Evolutionary conservation across 768 basidiomycete species (phyloP), one percentile per base, ranked within the genome.

Genomic region (Hypsizygus marmoreus): DNA sequence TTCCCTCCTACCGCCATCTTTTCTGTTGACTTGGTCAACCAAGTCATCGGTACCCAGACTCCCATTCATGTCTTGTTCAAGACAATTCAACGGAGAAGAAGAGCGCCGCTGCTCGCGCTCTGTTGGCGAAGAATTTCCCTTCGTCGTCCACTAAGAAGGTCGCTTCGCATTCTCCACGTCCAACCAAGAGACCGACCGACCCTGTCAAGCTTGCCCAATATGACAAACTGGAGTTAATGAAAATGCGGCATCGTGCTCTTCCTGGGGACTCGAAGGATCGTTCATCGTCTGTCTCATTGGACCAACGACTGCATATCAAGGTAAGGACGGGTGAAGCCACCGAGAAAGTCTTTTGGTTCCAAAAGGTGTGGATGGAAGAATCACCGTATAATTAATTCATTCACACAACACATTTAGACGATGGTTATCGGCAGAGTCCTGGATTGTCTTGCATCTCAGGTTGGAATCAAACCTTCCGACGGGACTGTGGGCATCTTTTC

Each of bases 161-260:
- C 22, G 32, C 43, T 5, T 47, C n/a, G n/a, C n/a, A n/a, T n/a
- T n/a, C 50, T 8, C 64, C 54, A n/a, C 61, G 55, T 40, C 49
- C 44, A 20, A 51, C 46, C 26, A 72, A 71, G 50, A 54, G 61
- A 29, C 73, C 77, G 5, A 71, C 69, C 10, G 77, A 82, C 54
- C 75, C 81, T 6, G 71, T 67, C 43, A 82, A 82, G 53, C 59
- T 76, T 16, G 79, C 75, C 1, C 77, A 81, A 50, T 62, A 73
- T 47, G 73, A 74, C 45, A 81, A 79, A 54, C 59, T 90, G 13
- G 79, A 83, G 56, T 58, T 84, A 4, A 87, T 91, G 77, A 88
- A 81, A 58, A 77, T 92, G 75, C 81, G 83, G 43, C 88, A 86
- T 59, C 74, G 70, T 29, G 91, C 91, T 9, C 54, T 68, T 31